phyloP scores from a whole-genome alignment of 495 filamentous ascomycete genomes.

The Neurospora discreta region DNA sequence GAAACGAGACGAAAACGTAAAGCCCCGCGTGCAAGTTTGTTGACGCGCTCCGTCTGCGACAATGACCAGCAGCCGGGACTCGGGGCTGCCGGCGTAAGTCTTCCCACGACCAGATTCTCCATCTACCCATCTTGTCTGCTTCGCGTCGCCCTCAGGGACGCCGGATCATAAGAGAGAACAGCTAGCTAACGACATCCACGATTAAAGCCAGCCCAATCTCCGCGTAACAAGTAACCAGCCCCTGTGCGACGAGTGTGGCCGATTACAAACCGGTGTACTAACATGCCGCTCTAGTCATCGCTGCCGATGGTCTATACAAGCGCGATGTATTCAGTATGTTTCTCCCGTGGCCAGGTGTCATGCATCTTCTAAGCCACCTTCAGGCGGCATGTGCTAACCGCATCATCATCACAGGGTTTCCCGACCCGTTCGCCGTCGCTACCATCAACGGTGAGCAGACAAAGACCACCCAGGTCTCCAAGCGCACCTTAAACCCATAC shows the following conservation, averaged over 20 bases:
- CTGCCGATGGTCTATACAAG: slow-evolving; percentile 96
- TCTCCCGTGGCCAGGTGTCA: slow-evolving; percentile 9
- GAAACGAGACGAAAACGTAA: slow-evolving; percentile 3
- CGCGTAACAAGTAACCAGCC: slow-evolving; percentile 51
- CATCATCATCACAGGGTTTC: slow-evolving; percentile 56
- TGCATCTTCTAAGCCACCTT: neutral
- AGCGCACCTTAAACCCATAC: slow-evolving; percentile 94
- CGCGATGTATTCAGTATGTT: slow-evolving; percentile 93
- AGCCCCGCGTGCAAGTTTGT: slow-evolving; percentile 4
- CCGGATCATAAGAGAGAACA: neutral
- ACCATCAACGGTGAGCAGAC: slow-evolving; percentile 96
- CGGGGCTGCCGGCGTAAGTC: slow-evolving; percentile 22
- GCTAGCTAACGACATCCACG: slow-evolving; percentile 9
- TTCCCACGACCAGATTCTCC: neutral
- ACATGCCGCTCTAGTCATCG: slow-evolving; percentile 62
- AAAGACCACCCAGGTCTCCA: slow-evolving; percentile 87
- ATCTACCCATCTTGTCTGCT: neutral
- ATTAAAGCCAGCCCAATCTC: slow-evolving; percentile 46
- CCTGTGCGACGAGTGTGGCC: neutral
- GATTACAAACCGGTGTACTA: slow-evolving; percentile 1
- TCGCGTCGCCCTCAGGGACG: neutral
- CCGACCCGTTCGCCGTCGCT: slow-evolving; percentile 94
- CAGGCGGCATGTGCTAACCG: neutral
- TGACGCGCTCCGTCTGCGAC: slow-evolving; percentile 8
- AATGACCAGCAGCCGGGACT: slow-evolving; percentile 23